Conservation (phyloP, 2,329 filamentous ascomycete genomes). For the Nannizzia gypsea region DNA sequence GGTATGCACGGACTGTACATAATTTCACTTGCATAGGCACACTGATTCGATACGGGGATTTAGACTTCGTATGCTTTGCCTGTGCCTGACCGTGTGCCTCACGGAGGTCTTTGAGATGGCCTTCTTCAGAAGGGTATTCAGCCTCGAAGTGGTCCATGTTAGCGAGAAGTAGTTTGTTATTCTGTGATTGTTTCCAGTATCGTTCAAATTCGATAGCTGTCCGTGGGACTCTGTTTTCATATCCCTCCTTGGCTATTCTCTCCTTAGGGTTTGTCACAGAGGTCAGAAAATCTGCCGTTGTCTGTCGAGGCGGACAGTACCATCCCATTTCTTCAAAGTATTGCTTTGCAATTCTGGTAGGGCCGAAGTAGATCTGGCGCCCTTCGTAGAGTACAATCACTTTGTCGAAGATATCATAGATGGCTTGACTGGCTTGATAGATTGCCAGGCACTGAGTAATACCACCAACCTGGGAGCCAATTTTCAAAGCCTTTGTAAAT, state of each 20-base stretch:
- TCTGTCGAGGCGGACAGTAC: conserved; percentile 54
- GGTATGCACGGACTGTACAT: conserved; percentile 71
- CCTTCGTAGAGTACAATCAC: conserved; percentile 64
- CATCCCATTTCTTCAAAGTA: conserved; percentile 62
- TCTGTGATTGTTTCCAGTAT: conserved; percentile 34
- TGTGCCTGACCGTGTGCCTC: conserved; percentile 24
- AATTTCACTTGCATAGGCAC: conserved; percentile 63
- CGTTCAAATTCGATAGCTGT: conserved; percentile 56
- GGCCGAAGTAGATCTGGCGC: conserved; percentile 64
- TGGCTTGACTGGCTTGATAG: conserved; percentile 43
- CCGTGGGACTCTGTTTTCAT: conserved; percentile 50
- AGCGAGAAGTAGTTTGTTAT: conserved; percentile 22
- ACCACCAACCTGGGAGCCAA: conserved; percentile 40
- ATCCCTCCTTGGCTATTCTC: conserved; percentile 44
- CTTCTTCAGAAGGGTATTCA: conserved; percentile 24
- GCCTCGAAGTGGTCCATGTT: conserved; percentile 26
- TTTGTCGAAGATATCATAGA: conserved; percentile 60
- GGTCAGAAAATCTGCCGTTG: conserved; percentile 58
- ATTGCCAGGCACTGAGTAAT: conserved; percentile 46
- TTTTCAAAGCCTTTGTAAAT: conserved; percentile 43
- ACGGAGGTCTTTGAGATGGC: conserved; percentile 23
- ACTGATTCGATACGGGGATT: conserved; percentile 63
- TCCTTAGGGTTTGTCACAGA: conserved; percentile 55
- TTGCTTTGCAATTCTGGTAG: conserved; percentile 44
- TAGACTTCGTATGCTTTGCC: conserved; percentile 28